Conservation (phyloP, 2,329 filamentous ascomycete genomes). For the Cladobotryum protrusum region DNA sequence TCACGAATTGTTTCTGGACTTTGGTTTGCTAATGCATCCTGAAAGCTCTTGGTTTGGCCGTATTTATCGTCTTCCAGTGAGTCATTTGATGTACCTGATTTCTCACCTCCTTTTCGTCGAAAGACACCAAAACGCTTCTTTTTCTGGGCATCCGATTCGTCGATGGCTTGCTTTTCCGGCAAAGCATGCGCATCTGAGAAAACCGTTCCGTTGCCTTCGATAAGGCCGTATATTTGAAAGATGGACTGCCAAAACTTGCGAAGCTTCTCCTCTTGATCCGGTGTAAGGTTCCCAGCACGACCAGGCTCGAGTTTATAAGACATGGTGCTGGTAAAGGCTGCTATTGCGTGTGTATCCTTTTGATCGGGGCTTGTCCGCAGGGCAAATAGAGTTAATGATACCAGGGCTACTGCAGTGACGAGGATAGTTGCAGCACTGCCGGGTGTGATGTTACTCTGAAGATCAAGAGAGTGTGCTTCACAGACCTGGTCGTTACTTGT, state of each 20-base stretch:
- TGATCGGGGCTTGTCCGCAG: background rate
- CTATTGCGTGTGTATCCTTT: background rate
- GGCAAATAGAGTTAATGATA: background rate
- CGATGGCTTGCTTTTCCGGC: slow-evolving; percentile 1
- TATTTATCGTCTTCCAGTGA: slow-evolving; percentile 76
- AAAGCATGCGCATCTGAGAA: slow-evolving; percentile 16
- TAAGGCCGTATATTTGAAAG: slow-evolving; percentile 68
- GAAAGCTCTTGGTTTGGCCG: slow-evolving; percentile 80
- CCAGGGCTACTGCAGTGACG: background rate
- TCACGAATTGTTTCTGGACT: slow-evolving; percentile 71
- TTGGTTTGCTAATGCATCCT: slow-evolving; percentile 70
- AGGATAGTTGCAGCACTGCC: slow-evolving; percentile 2
- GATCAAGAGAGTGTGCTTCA: background rate
- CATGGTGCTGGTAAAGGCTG: slow-evolving; percentile 1
- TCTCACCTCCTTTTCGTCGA: slow-evolving; percentile 52
- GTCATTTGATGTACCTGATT: slow-evolving; percentile 12
- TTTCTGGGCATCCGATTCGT: slow-evolving; percentile 50
- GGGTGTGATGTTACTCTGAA: slow-evolving; percentile 1
- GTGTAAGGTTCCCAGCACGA: slow-evolving; percentile 78
- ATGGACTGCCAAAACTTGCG: slow-evolving; percentile 78
- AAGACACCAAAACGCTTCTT: slow-evolving; percentile 71
- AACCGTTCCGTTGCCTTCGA: slow-evolving; percentile 17
- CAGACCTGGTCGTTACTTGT: background rate
- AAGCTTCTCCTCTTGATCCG: slow-evolving; percentile 82
- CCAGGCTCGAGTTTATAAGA: slow-evolving; percentile 49